Evolutionary conservation across 345 rosid species (phyloP).

Genomic region (Rhizophora mangle): DNA sequence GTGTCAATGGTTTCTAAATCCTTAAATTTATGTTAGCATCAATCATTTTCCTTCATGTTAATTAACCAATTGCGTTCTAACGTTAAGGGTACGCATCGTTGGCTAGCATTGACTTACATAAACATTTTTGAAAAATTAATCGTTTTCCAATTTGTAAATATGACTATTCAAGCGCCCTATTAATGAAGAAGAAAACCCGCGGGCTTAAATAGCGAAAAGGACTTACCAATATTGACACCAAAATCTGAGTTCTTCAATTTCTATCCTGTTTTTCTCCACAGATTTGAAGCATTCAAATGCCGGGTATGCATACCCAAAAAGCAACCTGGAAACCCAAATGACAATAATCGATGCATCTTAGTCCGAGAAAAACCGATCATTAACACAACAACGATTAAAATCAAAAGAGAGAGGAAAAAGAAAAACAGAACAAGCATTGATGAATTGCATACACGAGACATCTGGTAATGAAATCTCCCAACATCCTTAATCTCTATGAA

Average conservation of each 20-base stretch:
- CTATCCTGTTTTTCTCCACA: conserved; percentile 77
- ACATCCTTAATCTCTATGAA: conserved; percentile 40
- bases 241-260: conserved; percentile 73
- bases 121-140: no score
- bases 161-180: no score
- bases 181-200: background rate
- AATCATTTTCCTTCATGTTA: no score
- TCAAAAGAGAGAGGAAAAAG: background rate
- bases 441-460: conserved; percentile 46
- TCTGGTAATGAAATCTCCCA: conserved; percentile 65
- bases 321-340: conserved; percentile 40
- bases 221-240: conserved; percentile 97
- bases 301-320: conserved; percentile 88
- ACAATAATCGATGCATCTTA: background rate
- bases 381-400: background rate
- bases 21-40: no score
- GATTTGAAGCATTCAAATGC: conserved; percentile 83
- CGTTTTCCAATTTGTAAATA: no score
- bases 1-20: no score
- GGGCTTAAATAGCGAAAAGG: background rate
- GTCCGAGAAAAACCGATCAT: background rate
- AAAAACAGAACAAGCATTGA: background rate
- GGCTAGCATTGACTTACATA: background rate
- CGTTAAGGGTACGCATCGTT: background rate
- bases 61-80: background rate